Conservation (phyloP, 2,329 filamentous ascomycete species). For the Ceratocystis colombiana region DNA sequence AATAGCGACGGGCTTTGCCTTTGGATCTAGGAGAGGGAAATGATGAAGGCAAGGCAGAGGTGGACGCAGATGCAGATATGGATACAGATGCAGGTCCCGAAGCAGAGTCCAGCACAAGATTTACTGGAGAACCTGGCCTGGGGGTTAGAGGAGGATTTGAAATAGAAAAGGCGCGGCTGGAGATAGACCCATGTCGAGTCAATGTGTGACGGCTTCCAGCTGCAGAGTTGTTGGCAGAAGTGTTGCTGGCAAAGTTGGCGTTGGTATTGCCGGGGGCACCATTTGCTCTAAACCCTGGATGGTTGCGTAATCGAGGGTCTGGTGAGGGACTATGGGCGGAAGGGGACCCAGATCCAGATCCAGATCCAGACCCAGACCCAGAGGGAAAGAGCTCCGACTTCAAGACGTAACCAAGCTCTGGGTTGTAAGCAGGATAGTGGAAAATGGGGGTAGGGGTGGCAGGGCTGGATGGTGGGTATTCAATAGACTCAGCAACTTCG, state of each 20-base stretch:
- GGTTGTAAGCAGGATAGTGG: conserved; percentile 31
- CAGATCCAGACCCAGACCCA: not conserved
- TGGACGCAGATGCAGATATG: not conserved
- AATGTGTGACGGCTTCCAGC: not conserved
- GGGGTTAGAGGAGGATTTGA: conserved; percentile 8
- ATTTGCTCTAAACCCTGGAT: conserved; percentile 1
- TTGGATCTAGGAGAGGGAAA: not conserved
- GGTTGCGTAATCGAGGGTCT: conserved; percentile 5
- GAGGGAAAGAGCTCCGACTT: conserved; percentile 2
- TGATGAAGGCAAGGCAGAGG: not conserved
- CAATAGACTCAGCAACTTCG: conserved; percentile 70
- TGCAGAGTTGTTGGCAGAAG: not conserved
- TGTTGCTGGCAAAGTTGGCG: not conserved
- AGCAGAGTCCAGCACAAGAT: not conserved
- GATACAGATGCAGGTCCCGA: not conserved
- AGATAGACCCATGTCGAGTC: conserved; percentile 15
- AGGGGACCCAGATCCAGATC: not conserved
- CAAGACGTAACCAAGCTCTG: conserved; percentile 42
- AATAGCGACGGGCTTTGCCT: conserved; percentile 16
- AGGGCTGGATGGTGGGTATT: conserved; percentile 68
- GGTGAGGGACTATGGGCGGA: conserved; percentile 1
- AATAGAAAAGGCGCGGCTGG: conserved; percentile 11
- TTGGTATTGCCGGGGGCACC: not conserved
- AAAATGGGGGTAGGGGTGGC: conserved; percentile 54
- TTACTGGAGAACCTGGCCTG: not conserved